Evolutionary conservation across 805 yeast species (phyloP).

Genomic region (Pichia scutulata): DNA sequence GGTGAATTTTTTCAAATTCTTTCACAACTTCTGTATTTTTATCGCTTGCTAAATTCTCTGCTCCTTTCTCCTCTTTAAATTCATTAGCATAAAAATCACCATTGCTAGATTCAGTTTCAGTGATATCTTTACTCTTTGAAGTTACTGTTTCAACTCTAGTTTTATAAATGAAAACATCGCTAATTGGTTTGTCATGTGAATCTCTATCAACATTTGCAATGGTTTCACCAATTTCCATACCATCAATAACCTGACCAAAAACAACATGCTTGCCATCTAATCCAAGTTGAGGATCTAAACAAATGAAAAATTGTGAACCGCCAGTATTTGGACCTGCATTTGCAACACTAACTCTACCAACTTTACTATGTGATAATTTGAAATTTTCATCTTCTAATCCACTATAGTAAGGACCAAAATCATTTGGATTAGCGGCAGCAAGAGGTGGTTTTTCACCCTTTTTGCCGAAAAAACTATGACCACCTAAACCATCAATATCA

Average conservation of each 20-base stretch:
- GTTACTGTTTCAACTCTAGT: slow-evolving; percentile 7
- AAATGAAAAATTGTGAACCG: slow-evolving; percentile 66
- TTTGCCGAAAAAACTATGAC: slow-evolving; percentile 55
- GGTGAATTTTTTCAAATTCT: not conserved
- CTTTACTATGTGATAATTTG: slow-evolving; percentile 37
- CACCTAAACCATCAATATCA: slow-evolving; percentile 73
- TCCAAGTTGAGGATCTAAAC: slow-evolving; percentile 43
- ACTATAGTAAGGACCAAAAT: slow-evolving; percentile 40
- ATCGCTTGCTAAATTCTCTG: not conserved
- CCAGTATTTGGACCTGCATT: slow-evolving; percentile 47
- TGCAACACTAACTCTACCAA: slow-evolving; percentile 44
- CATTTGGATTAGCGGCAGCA: not conserved
- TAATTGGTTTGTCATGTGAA: slow-evolving; percentile 33
- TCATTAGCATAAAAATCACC: not conserved
- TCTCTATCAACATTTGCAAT: slow-evolving; percentile 51
- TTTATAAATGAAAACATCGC: slow-evolving; percentile 33
- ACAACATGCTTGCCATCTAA: slow-evolving; percentile 64
- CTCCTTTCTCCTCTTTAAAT: not conserved
- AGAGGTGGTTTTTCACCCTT: slow-evolving; percentile 5
- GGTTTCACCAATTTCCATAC: slow-evolving; percentile 52
- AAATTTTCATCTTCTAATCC: slow-evolving; percentile 69
- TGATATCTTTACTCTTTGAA: not conserved
- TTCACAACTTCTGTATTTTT: not conserved
- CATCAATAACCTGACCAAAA: slow-evolving; percentile 69
- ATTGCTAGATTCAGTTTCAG: not conserved